phyloP scores from a whole-genome alignment of 352 stramenopile genomes.

The Phytopythium litorale region DNA sequence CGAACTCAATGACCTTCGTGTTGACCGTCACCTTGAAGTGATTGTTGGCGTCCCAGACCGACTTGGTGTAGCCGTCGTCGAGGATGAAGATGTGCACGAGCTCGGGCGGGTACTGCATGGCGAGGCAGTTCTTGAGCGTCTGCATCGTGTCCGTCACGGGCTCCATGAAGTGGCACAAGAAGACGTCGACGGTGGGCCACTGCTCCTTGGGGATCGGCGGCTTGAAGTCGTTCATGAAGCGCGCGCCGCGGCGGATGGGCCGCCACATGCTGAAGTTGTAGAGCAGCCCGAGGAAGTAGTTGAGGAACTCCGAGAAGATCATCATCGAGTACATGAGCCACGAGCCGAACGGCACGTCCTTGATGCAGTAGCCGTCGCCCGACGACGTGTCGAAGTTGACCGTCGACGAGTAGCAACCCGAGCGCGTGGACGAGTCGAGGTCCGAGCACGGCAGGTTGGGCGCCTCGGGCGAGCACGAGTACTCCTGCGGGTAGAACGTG shows the following conservation, averaged over 20 bases:
- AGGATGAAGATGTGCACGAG: conserved; percentile 84
- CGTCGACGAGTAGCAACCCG: conserved; percentile 56
- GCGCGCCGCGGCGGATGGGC: conserved; percentile 82
- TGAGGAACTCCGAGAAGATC: conserved; percentile 85
- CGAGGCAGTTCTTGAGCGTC: conserved; percentile 85
- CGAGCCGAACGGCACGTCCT: conserved; percentile 46
- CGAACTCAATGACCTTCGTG: conserved; percentile 87
- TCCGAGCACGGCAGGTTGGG: conserved; percentile 65
- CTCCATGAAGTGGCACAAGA: conserved; percentile 90
- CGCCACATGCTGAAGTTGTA: conserved; percentile 92
- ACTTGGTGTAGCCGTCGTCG: conserved; percentile 90
- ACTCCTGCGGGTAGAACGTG: conserved; percentile 81
- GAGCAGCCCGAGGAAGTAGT: conserved; percentile 82
- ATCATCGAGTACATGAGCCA: conserved; percentile 88
- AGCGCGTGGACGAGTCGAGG: conserved; percentile 46
- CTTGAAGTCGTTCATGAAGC: conserved; percentile 90
- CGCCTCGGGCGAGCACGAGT: conserved; percentile 63
- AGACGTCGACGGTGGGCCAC: conserved; percentile 86
- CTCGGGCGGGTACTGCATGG: conserved; percentile 86
- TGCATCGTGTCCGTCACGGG: conserved; percentile 80
- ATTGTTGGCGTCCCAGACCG: conserved; percentile 87
- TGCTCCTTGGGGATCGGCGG: conserved; percentile 85
- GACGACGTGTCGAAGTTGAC: conserved; percentile 66
- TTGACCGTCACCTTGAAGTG: conserved; percentile 89
- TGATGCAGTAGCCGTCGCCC: conserved; percentile 79